Percentiles rank a stretch among this genome's conserved stretches.
These are phyloP conservation scores for Termitomyces sp. DNA, from an alignment of 768 basidiomycete genomes.

Conservation along the genomic window DNA sequence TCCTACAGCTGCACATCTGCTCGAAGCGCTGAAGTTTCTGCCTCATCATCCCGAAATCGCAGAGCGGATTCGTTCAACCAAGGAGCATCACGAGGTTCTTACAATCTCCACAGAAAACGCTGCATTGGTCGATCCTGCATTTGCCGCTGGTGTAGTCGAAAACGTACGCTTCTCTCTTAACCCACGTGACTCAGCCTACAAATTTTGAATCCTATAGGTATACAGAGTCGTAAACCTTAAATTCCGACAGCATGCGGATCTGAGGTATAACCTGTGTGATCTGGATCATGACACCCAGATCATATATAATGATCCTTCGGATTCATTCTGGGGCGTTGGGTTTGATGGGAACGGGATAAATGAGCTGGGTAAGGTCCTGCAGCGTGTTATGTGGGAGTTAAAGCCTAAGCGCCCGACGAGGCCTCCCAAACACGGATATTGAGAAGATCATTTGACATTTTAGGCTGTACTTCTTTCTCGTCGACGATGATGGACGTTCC, in stretches of 20 bases:
- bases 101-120: conserved; percentile 34
- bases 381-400: conserved; percentile 39
- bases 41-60: conserved; percentile 38
- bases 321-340: conserved; percentile 68
- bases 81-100: conserved; percentile 34
- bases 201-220: conserved; percentile 41
- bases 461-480: too few species aligned
- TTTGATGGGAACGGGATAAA: conserved; percentile 46
- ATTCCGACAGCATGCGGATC: conserved; percentile 63
- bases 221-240: conserved; percentile 66
- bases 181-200: neutral
- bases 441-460: neutral
- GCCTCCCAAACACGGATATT: neutral
- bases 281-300: conserved; percentile 49
- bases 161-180: conserved; percentile 1
- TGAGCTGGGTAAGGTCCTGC: conserved; percentile 59
- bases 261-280: conserved; percentile 44
- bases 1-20: conserved; percentile 71
- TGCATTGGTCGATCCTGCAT: conserved; percentile 23
- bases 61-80: conserved; percentile 48
- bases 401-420: conserved; percentile 1
- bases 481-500: too few species aligned
- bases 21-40: conserved; percentile 71
- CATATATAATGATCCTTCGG: conserved; percentile 48
- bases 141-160: neutral